Evolutionary conservation across 257 asterid species (phyloP), one percentile per base, ranked within the genome.

Genomic region (Jaltomata sinuosa): DNA sequence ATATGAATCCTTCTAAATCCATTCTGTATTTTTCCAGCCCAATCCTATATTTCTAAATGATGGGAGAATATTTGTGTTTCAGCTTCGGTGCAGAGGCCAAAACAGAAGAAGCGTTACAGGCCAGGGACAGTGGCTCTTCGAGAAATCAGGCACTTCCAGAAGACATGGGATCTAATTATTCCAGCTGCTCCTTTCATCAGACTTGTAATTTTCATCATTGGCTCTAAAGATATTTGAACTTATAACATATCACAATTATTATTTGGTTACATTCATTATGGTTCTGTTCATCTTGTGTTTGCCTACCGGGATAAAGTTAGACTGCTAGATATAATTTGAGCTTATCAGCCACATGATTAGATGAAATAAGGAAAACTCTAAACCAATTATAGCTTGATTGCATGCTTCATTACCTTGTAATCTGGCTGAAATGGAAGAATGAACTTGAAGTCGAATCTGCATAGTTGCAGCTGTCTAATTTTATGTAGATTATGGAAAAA

Each of bases 151-250:
- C 92, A 86, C 83, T 93, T 88, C 62, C 99, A 96, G 87, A 94
- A 89, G 90, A 86, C 95, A 1, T 65, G 82, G 84, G 34, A 85
- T 12, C 99, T 93, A 80, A 86, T 96, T 11, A 90, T 96, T 81
- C 99, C 98, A n/a, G 94, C 92, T 87, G 97, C 97, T 67, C 97
- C 98, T 16, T 96, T 96, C 87, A 85, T 93, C 21, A 89, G 99
- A 90, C 11, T 65, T 15, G 98, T 96, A 92, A 89, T 64, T 78
- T 84, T 84, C 54, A 27, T 29, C 61, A 19, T 16, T 64, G 22
- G 8, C 40, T 15, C n/a, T 64, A 14, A 55, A 55, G 14, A n/a
- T 19, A 55, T n/a, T 40, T 40, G 79, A 47, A 71, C 79, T 71
- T 40, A 5, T 40, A 71, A 45, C 14, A n/a, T 5, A 71, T 40